A percentile compares a stretch with the other conserved stretches of the same genome.
Conservation (phyloP, 192 early-diverging fungal species). For the Coemansia sp. region DNA sequence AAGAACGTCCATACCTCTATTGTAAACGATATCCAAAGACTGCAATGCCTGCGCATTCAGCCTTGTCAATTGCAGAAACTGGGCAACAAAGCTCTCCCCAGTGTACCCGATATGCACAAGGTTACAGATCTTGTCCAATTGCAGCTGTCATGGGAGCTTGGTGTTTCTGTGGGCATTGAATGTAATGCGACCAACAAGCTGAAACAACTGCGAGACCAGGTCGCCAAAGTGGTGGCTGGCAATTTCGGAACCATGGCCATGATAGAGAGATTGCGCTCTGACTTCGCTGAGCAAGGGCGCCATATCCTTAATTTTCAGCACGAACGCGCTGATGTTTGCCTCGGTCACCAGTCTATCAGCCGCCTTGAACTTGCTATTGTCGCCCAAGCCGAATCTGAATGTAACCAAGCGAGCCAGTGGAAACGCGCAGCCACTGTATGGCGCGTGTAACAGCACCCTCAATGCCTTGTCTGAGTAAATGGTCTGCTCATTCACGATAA, state of each 20-base stretch:
- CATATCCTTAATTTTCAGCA: background rate
- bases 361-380: background rate
- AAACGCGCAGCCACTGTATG: background rate
- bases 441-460: background rate
- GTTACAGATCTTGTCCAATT: background rate
- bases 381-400: background rate
- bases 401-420: background rate
- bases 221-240: background rate
- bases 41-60: background rate
- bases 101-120: background rate
- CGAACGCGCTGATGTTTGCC: background rate
- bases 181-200: background rate
- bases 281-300: background rate
- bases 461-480: background rate
- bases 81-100: too few species aligned
- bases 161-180: background rate
- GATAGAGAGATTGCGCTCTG: background rate
- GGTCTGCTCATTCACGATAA: background rate
- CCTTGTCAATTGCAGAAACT: background rate
- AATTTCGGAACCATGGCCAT: background rate
- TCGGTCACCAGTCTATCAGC: background rate
- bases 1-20: background rate
- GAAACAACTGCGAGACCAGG: background rate
- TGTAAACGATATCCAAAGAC: background rate
- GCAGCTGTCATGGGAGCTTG: background rate